A percentile compares a stretch with the other conserved stretches of the same genome.
phyloP scores from a whole-genome alignment of 345 rosid genomes.

The Salix arbutifolia region DNA sequence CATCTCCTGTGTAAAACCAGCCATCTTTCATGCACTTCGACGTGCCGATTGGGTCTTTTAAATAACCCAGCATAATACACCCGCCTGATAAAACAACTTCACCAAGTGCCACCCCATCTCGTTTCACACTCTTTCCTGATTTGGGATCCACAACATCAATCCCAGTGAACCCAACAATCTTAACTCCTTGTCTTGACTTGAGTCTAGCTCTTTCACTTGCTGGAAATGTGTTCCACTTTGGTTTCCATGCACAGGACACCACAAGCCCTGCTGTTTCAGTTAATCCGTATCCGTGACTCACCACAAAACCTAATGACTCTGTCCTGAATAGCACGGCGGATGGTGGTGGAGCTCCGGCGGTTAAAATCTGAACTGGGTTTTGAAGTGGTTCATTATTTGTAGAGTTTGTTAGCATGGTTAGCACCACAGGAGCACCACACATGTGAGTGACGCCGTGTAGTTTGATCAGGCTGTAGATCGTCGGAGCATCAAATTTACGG shows the following conservation, averaged over 20 bases:
- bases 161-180: slow-evolving; percentile 1
- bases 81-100: slow-evolving; percentile 20
- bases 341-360: slow-evolving; percentile 27
- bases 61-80: slow-evolving; percentile 18
- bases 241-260: slow-evolving; percentile 21
- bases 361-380: slow-evolving; percentile 11
- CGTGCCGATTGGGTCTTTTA: slow-evolving; percentile 10
- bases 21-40: slow-evolving; percentile 8
- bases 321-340: slow-evolving; percentile 12
- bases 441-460: slow-evolving; percentile 21
- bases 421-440: slow-evolving; percentile 28
- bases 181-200: slow-evolving; percentile 27
- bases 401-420: slow-evolving; percentile 16
- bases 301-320: slow-evolving; percentile 16
- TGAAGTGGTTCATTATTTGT: background rate
- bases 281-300: slow-evolving; percentile 25
- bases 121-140: slow-evolving; percentile 3
- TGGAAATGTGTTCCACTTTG: slow-evolving; percentile 17
- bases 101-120: slow-evolving; percentile 11
- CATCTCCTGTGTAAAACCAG: slow-evolving; percentile 29
- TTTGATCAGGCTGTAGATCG: background rate
- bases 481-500: slow-evolving; percentile 4
- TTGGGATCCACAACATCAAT: slow-evolving; percentile 13
- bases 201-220: slow-evolving; percentile 11
- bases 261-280: slow-evolving; percentile 19